These are phyloP conservation scores for Yarrowia sp. DNA, from an alignment of 805 yeast genomes.

Conservation along the genomic window DNA sequence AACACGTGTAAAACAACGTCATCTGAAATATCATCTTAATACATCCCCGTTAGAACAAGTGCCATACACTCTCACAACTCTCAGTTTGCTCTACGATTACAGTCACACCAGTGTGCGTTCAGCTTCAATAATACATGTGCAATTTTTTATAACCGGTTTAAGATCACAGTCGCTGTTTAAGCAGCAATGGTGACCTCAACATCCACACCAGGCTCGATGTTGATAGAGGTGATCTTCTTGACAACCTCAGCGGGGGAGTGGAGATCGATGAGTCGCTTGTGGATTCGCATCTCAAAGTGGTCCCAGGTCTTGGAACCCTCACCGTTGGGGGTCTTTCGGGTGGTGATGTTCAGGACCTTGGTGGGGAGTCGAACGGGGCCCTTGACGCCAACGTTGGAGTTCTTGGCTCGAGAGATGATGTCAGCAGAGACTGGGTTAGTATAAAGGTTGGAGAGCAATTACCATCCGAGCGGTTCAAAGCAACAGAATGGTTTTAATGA, in stretches of 20 bases:
- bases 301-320: conserved; percentile 99
- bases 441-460: too few species aligned
- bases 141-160: conserved; percentile 32
- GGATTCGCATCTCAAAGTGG: conserved; percentile 99
- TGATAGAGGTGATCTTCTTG: conserved; percentile 95
- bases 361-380: conserved; percentile 99
- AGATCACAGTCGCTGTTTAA: conserved; percentile 42
- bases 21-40: too few species aligned
- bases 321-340: conserved; percentile 99
- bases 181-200: conserved; percentile 58
- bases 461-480: neutral
- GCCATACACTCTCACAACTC: neutral
- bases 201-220: conserved; percentile 99
- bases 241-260: conserved; percentile 94
- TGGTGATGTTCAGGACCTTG: conserved; percentile 95
- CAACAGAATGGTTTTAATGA: too few species aligned
- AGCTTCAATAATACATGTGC: conserved; percentile 35
- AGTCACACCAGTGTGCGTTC: neutral
- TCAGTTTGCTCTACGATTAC: neutral
- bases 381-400: conserved; percentile 84
- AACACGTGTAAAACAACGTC: too few species aligned
- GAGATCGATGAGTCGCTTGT: conserved; percentile 99
- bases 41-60: too few species aligned
- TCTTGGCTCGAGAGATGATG: conserved; percentile 87
- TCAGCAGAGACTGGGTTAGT: conserved; percentile 71